phyloP scores from a whole-genome alignment of 495 filamentous ascomycete species.

The Xylaria acuta region DNA sequence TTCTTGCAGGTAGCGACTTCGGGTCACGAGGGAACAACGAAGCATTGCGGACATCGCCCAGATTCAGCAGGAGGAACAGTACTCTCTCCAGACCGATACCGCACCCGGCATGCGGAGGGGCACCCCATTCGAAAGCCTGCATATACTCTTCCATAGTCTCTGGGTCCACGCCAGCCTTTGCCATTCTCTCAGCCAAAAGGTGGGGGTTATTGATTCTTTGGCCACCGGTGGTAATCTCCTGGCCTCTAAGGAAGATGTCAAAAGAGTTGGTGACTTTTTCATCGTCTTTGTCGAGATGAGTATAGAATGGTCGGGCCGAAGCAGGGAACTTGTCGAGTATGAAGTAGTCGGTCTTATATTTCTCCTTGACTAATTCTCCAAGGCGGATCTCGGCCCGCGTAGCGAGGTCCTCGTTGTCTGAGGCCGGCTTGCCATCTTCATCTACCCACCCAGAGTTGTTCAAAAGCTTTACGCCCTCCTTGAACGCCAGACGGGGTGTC shows the following conservation, averaged over 20 bases:
- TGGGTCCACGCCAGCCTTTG: slow-evolving; percentile 74
- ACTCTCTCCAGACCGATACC: slow-evolving; percentile 90
- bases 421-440: slow-evolving; percentile 73
- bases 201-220: slow-evolving; percentile 87
- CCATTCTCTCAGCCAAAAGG: slow-evolving; percentile 79
- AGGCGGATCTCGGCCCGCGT: slow-evolving; percentile 89
- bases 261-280: slow-evolving; percentile 84
- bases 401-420: slow-evolving; percentile 75
- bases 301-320: slow-evolving; percentile 87
- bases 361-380: slow-evolving; percentile 80
- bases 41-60: slow-evolving; percentile 88
- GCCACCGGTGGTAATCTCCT: slow-evolving; percentile 90
- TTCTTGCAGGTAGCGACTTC: slow-evolving; percentile 71
- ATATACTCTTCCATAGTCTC: slow-evolving; percentile 84
- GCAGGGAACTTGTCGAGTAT: slow-evolving; percentile 92
- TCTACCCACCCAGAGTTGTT: slow-evolving; percentile 80
- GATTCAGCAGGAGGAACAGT: slow-evolving; percentile 79
- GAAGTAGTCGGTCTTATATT: slow-evolving; percentile 90
- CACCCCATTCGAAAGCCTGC: slow-evolving; percentile 84
- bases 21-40: slow-evolving; percentile 87
- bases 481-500: slow-evolving; percentile 81
- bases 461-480: slow-evolving; percentile 78
- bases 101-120: slow-evolving; percentile 88
- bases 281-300: slow-evolving; percentile 85
- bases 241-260: slow-evolving; percentile 92